These are phyloP conservation scores for Phtheirospermum japonicum DNA, from an alignment of 257 asterid species.

Conservation along the genomic window DNA sequence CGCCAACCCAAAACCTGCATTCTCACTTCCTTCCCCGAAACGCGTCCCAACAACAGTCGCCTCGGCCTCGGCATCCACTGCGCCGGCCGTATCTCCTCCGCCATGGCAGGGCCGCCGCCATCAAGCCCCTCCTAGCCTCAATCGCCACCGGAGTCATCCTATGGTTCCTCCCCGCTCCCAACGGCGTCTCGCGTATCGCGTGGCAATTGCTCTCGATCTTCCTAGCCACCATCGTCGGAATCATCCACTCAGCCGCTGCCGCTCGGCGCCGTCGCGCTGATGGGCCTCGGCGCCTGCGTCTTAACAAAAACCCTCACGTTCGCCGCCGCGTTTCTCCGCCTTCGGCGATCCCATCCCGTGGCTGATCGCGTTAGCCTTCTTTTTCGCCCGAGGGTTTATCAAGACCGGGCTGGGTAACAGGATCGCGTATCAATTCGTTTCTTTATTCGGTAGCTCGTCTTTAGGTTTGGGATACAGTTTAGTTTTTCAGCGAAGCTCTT, in stretches of 20 bases:
- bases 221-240: constrained; percentile 88
- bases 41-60: constrained; percentile 30
- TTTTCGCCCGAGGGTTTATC: constrained; percentile 90
- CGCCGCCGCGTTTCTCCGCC: constrained; percentile 90
- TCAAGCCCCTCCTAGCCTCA: constrained; percentile 71
- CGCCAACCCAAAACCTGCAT: constrained; percentile 18
- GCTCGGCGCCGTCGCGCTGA: constrained; percentile 83
- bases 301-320: constrained; percentile 80
- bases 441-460: constrained; percentile 79
- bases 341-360: constrained; percentile 97
- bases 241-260: constrained; percentile 88
- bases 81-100: constrained; percentile 27
- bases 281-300: constrained; percentile 91
- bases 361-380: constrained; percentile 91
- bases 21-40: constrained; percentile 23
- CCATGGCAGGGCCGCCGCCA: constrained; percentile 85
- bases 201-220: constrained; percentile 92
- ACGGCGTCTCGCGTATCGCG: constrained; percentile 68
- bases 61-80: constrained; percentile 22
- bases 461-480: constrained; percentile 88
- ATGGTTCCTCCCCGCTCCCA: constrained; percentile 81
- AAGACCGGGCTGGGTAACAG: constrained; percentile 92
- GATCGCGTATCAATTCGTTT: constrained; percentile 87
- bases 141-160: constrained; percentile 72
- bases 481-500: constrained; percentile 89